Evolutionary conservation across 768 basidiomycete genomes (phyloP), one percentile per base, ranked within the genome.

Genomic region (Mycena galopus): DNA sequence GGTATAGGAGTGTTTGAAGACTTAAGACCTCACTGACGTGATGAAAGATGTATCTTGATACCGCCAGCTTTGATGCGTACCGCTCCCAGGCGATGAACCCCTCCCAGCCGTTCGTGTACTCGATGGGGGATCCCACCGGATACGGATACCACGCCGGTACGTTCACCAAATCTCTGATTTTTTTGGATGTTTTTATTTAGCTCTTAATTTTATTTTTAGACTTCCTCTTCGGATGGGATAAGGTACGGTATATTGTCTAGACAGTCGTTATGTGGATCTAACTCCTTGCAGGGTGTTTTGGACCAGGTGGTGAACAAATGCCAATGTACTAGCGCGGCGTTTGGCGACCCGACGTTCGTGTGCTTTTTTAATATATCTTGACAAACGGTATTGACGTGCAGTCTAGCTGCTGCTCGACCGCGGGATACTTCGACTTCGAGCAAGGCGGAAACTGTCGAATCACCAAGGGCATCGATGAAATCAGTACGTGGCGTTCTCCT

Each of bases 161-260:
- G 84, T 75, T 17, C 9, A n/a, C 16, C 47, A 8, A 10, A 10
- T 14, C 7, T 8, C n/a, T n/a, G 10, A 47, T 47, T 42, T 12
- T 44, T 16, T 17, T 44, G 7, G 19, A 19, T 44, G 7, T 17
- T 42, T 44, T 44, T 11, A 37, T 11, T 44, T n/a, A n/a, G n/a
- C n/a, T n/a, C n/a, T n/a, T n/a, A n/a, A n/a, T n/a, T n/a, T 50
- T 50, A 10, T 23, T 9, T 50, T 7, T 23, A 86, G 88, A 90
- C 73, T 90, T 87, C 80, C 80, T 87, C 64, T 89, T 90, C 73
- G 90, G 92, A 19, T 93, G 92, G 92, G 57, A 59, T 10, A 87
- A 90, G 57, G 73, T 77, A 37, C 32, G 11, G 30, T 19, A 5
- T n/a, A 35, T 23, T 23, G n/a, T 37, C 25, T n/a, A 25, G 53